A percentile compares a stretch with the other conserved stretches of the same genome.
phyloP scores from a whole-genome alignment of 768 basidiomycete species.

The Albatrellus ellisii region DNA sequence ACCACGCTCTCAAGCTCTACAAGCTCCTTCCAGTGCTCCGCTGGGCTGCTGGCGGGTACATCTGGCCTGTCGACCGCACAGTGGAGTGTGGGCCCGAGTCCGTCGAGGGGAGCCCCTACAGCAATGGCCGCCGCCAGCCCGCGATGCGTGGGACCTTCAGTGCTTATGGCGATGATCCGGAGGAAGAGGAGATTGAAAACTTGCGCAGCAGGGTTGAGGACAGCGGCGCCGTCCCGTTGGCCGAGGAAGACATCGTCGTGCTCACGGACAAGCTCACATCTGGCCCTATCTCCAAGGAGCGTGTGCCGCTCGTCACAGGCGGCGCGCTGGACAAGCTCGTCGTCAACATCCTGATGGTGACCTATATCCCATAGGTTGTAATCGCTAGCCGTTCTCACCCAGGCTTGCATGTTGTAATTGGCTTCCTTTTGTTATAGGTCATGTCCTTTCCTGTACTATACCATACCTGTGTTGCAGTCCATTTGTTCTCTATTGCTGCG shows the following conservation, averaged over 20 bases:
- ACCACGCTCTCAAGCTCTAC: conserved; percentile 65
- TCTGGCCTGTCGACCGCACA: conserved; percentile 64
- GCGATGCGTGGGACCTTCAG: conserved; percentile 35
- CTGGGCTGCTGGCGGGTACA: conserved; percentile 73
- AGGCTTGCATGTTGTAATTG: no score
- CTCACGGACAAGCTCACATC: conserved; percentile 38
- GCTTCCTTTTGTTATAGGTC: no score
- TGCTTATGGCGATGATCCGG: conserved; percentile 28
- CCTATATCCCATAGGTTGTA: conserved; percentile 43
- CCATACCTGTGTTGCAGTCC: no score
- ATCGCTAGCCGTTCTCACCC: no score
- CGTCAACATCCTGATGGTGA: conserved; percentile 63
- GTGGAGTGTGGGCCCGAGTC: conserved; percentile 46
- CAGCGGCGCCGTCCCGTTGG: conserved; percentile 52
- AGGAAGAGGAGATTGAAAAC: conserved; percentile 18
- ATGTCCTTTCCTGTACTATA: no score
- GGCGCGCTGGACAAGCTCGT: conserved; percentile 62
- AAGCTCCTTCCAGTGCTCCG: conserved; percentile 64
- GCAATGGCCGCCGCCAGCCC: conserved; percentile 14
- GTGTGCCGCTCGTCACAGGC: conserved; percentile 53
- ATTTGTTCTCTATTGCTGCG: no score
- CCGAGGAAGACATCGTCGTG: conserved; percentile 48
- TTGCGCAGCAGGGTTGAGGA: conserved; percentile 47
- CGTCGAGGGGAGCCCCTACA: conserved; percentile 19
- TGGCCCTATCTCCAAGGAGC: conserved; percentile 42